Evolutionary conservation across 2,329 filamentous ascomycete genomes (phyloP), one percentile per base, ranked within the genome.

Genomic region (Epichloe sylvatica): DNA sequence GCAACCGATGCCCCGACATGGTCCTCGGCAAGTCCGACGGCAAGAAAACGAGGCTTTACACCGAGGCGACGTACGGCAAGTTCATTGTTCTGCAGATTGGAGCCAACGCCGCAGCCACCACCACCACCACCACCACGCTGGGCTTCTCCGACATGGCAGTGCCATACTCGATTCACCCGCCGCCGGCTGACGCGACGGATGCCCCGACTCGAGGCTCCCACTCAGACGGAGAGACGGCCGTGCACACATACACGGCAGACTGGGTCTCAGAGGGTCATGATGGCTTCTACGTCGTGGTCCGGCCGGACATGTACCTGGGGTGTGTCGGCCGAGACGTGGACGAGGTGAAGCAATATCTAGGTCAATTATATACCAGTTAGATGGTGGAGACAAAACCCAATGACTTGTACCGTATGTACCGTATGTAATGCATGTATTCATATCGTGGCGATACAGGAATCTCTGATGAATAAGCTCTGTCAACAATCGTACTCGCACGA

Each of bases 251-350:
- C 50, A 56, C 45, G 4, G 64, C 64, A 2, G 63, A 64, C 21
- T 61, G 62, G 56, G 58, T 62, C 30, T 47, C 47, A 2, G 34
- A 54, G 1, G 56, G 55, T 3, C 62, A 65, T 37, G 44, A 65
- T 36, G 44, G 53, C 4, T 63, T 60, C 39, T 53, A 56, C 4
- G 63, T 68, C 3, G 60, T 70, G 3, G 63, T 70, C 19, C 59
- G 66, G 12, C 67, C 67, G 13, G 67, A 70, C 51, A 67, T 68
- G 67, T 70, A 70, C 46, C 61, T 69, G 51, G 67, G 65, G 13
- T 63, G 59, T 47, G 63, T 67, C 17, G 61, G 62, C 15, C 50
- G 38, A 51, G 56, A 51, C 40, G 54, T 46, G 17, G 51, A 54
- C 4, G 59, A 57, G n/a, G 63, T 60, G 55, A 56, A 53, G 37